Percentiles rank a stretch among this genome's conserved stretches.
phyloP scores from a whole-genome alignment of 2,329 filamentous ascomycete genomes.

The Teratosphaeria pseudoeucalypti region DNA sequence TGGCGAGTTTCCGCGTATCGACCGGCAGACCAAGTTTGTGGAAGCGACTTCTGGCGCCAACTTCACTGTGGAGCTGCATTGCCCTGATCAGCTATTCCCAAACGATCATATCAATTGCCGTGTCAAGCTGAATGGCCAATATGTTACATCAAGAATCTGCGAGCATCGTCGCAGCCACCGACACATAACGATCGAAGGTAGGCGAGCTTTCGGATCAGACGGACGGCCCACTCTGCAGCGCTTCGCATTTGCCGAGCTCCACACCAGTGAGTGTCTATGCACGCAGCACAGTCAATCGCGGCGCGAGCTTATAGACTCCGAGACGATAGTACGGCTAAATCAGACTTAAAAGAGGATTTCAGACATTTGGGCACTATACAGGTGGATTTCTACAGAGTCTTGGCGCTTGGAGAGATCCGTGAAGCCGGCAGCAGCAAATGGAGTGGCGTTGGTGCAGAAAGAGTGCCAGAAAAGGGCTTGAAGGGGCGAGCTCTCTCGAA shows the following conservation, averaged over 20 bases:
- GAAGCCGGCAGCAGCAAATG: not conserved
- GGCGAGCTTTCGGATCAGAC: not conserved
- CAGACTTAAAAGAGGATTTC: slow-evolving; percentile 1
- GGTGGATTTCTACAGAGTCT: not conserved
- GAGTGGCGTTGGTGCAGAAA: not conserved
- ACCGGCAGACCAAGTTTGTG: not conserved
- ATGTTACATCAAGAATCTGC: not conserved
- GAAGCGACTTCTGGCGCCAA: slow-evolving; percentile 2
- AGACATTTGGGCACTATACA: slow-evolving; percentile 11
- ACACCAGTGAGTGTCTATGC: slow-evolving; percentile 8
- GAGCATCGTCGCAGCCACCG: no score
- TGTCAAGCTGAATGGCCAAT: slow-evolving; percentile 12
- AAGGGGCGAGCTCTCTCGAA: slow-evolving; percentile 20
- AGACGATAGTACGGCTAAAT: slow-evolving; percentile 4
- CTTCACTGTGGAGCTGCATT: not conserved
- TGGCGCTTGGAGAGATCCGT: not conserved
- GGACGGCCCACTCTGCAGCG: not conserved
- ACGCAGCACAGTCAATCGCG: not conserved
- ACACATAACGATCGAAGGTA: not conserved
- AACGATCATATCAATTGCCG: slow-evolving; percentile 1
- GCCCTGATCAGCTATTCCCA: not conserved
- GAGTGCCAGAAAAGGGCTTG: slow-evolving; percentile 16
- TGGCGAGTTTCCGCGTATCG: not conserved
- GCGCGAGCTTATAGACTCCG: not conserved
- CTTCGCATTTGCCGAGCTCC: slow-evolving; percentile 10